A percentile compares a stretch with the other conserved stretches of the same genome.
These are phyloP conservation scores for Erodium maritimum DNA, from an alignment of 345 rosid species.

Conservation along the genomic window DNA sequence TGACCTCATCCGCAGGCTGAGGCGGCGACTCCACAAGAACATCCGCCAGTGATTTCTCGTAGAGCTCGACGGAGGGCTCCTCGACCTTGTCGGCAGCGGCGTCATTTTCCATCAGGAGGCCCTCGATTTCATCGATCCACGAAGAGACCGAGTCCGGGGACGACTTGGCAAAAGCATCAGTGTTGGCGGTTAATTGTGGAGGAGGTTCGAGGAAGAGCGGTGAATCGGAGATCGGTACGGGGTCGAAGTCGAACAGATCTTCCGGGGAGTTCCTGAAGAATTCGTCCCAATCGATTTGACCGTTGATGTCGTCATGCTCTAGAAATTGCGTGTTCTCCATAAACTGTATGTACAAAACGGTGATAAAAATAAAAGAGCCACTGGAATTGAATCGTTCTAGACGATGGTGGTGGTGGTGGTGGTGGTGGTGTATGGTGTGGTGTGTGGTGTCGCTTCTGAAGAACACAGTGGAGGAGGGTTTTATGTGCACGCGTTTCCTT, in stretches of 20 bases:
- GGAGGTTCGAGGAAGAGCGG: too few relatives aligned
- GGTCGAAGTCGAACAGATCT: not conserved
- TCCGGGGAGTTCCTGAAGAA: not conserved
- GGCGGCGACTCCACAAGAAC: constrained; percentile 31
- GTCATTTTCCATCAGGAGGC: constrained; percentile 37
- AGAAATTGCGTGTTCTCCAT: not conserved
- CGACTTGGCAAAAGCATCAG: constrained; percentile 6
- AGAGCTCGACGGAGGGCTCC: constrained; percentile 13
- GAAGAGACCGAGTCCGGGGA: constrained; percentile 24
- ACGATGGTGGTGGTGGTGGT: too few relatives aligned
- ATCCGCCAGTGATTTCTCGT: constrained; percentile 29
- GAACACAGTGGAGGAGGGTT: not conserved
- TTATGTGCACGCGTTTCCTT: not conserved
- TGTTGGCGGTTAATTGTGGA: not conserved
- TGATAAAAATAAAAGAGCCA: too few relatives aligned
- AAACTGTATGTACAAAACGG: too few relatives aligned
- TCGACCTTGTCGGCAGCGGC: constrained; percentile 10
- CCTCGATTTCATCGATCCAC: constrained; percentile 39
- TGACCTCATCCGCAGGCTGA: constrained; percentile 9
- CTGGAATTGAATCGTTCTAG: too few relatives aligned
- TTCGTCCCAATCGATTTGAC: not conserved
- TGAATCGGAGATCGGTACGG: not conserved
- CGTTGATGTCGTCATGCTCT: not conserved
- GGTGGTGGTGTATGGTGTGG: not conserved
- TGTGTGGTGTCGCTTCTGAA: too few relatives aligned